A percentile compares a stretch with the other conserved stretches of the same genome.
phyloP scores from a whole-genome alignment of 352 stramenopile species.

The Globisporangium solare region DNA sequence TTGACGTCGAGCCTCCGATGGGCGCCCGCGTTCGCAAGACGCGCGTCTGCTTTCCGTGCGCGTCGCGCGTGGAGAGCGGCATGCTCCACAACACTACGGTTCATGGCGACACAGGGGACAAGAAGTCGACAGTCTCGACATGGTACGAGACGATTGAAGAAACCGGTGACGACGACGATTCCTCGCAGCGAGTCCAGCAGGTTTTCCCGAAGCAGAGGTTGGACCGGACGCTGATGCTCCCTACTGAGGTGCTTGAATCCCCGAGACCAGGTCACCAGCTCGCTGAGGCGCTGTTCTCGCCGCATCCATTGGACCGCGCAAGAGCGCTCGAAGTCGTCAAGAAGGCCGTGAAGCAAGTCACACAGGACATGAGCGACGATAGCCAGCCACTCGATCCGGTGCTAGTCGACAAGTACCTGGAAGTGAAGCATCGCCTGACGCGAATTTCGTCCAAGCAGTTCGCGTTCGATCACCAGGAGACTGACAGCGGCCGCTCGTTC shows the following conservation, averaged over 20 bases:
- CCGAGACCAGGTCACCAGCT: constrained; percentile 42
- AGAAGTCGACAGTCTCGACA: constrained; percentile 7
- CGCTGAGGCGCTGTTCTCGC: constrained; percentile 60
- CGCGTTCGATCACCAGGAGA: neutral
- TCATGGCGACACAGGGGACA: constrained; percentile 1
- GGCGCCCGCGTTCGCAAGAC: constrained; percentile 40
- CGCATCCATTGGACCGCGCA: constrained; percentile 39
- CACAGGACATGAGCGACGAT: constrained; percentile 2
- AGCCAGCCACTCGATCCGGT: constrained; percentile 24
- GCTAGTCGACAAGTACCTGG: constrained; percentile 53
- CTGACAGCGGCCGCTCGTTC: constrained; percentile 5
- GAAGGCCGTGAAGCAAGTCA: constrained; percentile 42
- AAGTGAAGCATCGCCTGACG: constrained; percentile 33
- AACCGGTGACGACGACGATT: constrained; percentile 8
- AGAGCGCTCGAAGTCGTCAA: constrained; percentile 47
- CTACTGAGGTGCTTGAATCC: constrained; percentile 20
- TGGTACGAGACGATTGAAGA: constrained; percentile 8
- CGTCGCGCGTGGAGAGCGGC: constrained; percentile 10
- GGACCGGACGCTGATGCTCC: constrained; percentile 6
- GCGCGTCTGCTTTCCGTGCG: constrained; percentile 36
- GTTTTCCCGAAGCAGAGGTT: neutral
- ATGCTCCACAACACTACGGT: neutral
- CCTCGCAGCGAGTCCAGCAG: neutral
- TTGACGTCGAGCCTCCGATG: constrained; percentile 51
- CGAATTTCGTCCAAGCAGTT: constrained; percentile 18